A percentile compares a stretch with the other conserved stretches of the same genome.
Conservation (phyloP, 2,329 filamentous ascomycete genomes). For the Botrytis tulipae region DNA sequence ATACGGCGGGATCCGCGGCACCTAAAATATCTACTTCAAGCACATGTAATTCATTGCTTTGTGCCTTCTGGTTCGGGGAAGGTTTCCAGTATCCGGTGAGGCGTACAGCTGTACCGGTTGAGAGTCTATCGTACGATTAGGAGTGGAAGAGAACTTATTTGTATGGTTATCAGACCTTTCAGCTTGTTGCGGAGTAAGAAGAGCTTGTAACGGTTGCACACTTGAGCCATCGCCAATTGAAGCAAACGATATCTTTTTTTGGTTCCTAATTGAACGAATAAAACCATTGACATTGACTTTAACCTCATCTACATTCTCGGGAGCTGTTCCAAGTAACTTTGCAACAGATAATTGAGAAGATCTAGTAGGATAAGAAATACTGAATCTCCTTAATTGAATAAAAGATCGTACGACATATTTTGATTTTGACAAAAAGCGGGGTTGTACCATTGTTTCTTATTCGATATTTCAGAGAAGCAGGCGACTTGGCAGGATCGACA, state of each 20-base stretch:
- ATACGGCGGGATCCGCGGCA: conserved; percentile 73
- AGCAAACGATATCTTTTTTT: conserved; percentile 81
- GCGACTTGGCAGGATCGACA: neutral
- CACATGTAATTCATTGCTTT: conserved; percentile 80
- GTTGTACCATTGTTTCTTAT: conserved; percentile 16
- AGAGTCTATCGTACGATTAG: conserved; percentile 55
- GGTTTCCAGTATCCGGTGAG: conserved; percentile 75
- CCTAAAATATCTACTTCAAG: conserved; percentile 69
- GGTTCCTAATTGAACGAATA: conserved; percentile 79
- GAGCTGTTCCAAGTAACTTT: conserved; percentile 54
- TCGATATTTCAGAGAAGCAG: neutral
- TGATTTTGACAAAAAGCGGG: conserved; percentile 15
- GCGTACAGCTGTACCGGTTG: conserved; percentile 76
- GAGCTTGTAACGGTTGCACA: conserved; percentile 66
- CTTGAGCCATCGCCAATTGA: conserved; percentile 86
- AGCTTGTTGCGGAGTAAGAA: conserved; percentile 35
- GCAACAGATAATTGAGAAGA: conserved; percentile 45
- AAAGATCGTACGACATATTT: conserved; percentile 4
- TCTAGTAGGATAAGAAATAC: conserved; percentile 4
- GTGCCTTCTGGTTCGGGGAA: conserved; percentile 63
- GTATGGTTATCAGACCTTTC: conserved; percentile 24
- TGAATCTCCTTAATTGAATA: neutral
- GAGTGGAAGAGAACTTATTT: conserved; percentile 13
- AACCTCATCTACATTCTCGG: conserved; percentile 48
- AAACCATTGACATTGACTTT: conserved; percentile 71